Conservation (phyloP, 2,329 filamentous ascomycete genomes). For the Hypoxylon sp. region DNA sequence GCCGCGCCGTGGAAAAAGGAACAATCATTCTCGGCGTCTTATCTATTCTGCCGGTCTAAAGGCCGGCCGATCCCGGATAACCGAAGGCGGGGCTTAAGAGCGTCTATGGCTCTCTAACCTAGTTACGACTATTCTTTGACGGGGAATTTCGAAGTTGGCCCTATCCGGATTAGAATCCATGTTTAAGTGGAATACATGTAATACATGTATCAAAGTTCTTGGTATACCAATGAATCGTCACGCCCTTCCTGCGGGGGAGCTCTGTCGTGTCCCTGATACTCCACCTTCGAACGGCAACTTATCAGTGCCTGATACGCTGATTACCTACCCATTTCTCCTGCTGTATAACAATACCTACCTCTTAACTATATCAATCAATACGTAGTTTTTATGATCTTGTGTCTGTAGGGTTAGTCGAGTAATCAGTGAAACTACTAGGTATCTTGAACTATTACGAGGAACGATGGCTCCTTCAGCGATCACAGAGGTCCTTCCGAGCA, state of each 20-base stretch:
- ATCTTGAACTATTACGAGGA: constrained; percentile 19
- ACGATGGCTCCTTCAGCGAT: constrained; percentile 53
- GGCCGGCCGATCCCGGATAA: constrained; percentile 30
- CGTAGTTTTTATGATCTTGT: too few species aligned
- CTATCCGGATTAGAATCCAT: not conserved
- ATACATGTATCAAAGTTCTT: too few species aligned
- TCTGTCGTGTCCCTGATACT: constrained; percentile 11
- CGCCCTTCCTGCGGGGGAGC: constrained; percentile 18
- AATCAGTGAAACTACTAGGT: too few species aligned
- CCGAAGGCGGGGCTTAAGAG: constrained; percentile 26
- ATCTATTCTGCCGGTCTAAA: constrained; percentile 6
- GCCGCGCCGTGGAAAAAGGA: constrained; percentile 22
- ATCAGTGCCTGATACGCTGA: constrained; percentile 1
- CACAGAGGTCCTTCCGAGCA: constrained; percentile 42
- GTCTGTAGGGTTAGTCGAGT: too few species aligned
- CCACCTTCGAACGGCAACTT: constrained; percentile 19
- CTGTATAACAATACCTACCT: constrained; percentile 1
- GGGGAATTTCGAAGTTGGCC: not conserved
- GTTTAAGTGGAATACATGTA: not conserved
- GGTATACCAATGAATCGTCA: not conserved
- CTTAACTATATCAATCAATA: not conserved
- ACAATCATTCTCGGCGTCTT: constrained; percentile 3
- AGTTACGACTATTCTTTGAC: not conserved
- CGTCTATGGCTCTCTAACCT: too few species aligned
- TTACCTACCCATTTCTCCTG: constrained; percentile 1